These are phyloP conservation scores for Rusavskia elegans DNA, from an alignment of 495 filamentous ascomycete species.

Conservation along the genomic window DNA sequence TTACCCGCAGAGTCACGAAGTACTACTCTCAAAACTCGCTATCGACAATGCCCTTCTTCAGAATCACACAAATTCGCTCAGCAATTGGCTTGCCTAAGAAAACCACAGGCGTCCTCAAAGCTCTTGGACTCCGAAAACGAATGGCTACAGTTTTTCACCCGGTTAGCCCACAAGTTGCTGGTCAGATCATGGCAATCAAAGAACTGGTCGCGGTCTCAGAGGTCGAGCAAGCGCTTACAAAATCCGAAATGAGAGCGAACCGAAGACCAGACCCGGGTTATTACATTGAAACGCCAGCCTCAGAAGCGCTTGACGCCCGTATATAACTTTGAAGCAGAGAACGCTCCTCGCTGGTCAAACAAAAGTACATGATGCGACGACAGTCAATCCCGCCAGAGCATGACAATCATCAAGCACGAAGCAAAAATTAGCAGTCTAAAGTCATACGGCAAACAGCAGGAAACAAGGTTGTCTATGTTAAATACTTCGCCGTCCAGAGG, in stretches of 20 bases:
- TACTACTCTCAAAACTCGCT: not conserved
- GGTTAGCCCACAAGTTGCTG: constrained; percentile 67
- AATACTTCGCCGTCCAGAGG: no score
- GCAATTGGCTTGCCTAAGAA: constrained; percentile 81
- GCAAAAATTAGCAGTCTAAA: no score
- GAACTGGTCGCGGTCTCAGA: constrained; percentile 81
- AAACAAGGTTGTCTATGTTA: no score
- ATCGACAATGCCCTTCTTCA: constrained; percentile 71
- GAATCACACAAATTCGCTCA: constrained; percentile 84
- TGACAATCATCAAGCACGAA: no score
- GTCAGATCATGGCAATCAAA: constrained; percentile 96
- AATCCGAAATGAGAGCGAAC: constrained; percentile 54
- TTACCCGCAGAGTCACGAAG: not conserved
- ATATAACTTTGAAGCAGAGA: not conserved
- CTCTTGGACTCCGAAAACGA: constrained; percentile 79
- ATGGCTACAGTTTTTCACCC: constrained; percentile 85
- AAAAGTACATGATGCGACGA: no score
- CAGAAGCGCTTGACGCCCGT: not conserved
- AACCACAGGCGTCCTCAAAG: constrained; percentile 67
- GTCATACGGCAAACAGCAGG: no score
- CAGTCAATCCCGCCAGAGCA: no score
- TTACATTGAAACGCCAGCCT: constrained; percentile 54
- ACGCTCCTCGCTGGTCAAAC: no score
- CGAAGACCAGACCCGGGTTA: constrained; percentile 73
- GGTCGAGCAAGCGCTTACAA: constrained; percentile 54